A percentile compares a stretch with the other conserved stretches of the same genome.
Evolutionary conservation across 2,329 filamentous ascomycete genomes (phyloP).

Genomic region (Zasmidium angulare): DNA sequence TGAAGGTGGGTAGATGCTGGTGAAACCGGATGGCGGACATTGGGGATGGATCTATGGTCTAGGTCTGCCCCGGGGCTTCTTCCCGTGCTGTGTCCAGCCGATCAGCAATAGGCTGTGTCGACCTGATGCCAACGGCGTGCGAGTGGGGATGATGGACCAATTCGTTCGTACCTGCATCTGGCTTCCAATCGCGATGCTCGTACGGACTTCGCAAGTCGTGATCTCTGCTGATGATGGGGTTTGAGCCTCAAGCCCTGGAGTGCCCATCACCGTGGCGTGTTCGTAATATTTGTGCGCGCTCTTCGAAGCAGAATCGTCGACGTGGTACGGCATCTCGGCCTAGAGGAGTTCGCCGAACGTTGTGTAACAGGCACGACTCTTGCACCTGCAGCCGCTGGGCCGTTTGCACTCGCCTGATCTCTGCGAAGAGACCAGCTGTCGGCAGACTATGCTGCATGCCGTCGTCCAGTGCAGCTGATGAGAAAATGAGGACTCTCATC

Average conservation of each 20-base stretch:
- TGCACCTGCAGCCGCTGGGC: neutral
- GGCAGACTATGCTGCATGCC: neutral
- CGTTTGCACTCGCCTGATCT: neutral
- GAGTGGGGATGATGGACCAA: neutral
- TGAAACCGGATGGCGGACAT: constrained; percentile 4
- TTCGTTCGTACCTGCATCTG: neutral
- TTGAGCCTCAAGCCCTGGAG: too few species aligned
- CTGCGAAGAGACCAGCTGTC: neutral
- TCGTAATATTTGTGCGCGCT: neutral
- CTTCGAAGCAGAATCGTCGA: neutral
- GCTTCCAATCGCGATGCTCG: too few species aligned
- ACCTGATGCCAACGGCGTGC: neutral
- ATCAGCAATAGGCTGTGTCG: neutral
- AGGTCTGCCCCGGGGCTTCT: neutral
- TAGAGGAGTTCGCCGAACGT: neutral
- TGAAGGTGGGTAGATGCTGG: neutral
- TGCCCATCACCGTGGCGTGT: too few species aligned
- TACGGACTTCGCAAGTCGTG: too few species aligned
- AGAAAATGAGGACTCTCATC: neutral
- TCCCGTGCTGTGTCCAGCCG: neutral
- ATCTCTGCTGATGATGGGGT: too few species aligned
- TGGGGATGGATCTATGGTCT: neutral
- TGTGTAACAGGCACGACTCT: constrained; percentile 1
- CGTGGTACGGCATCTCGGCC: neutral
- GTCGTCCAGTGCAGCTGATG: neutral